Conservation (phyloP, 2,329 filamentous ascomycete genomes). For the Ceratocystis alfenasii region DNA sequence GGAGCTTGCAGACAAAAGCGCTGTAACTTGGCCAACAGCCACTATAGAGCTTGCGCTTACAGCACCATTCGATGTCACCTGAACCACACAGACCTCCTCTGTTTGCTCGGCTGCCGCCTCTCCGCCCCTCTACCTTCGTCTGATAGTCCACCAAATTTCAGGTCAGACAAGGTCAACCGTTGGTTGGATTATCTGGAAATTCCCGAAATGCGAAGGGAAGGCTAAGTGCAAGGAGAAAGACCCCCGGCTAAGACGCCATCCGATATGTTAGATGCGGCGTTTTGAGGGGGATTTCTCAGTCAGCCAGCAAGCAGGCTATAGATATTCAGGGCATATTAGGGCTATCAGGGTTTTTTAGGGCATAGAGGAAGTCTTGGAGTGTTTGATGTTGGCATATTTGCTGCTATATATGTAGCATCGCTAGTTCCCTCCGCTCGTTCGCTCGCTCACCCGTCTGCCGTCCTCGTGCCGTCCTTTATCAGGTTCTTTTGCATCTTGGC, state of each 20-base stretch:
- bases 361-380: not conserved
- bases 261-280: constrained; percentile 4
- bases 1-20: not conserved
- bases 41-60: not conserved
- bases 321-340: not conserved
- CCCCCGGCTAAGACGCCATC: constrained; percentile 4
- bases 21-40: not conserved
- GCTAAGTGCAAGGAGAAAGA: constrained; percentile 2
- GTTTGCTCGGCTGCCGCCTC: not conserved
- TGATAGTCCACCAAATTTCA: constrained; percentile 5
- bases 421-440: not conserved
- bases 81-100: not conserved
- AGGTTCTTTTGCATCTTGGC: not conserved
- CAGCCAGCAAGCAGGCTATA: too few relatives aligned
- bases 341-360: not conserved
- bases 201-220: constrained; percentile 2
- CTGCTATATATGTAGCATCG: not conserved
- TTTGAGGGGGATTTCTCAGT: constrained; percentile 5
- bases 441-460: not conserved
- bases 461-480: not conserved
- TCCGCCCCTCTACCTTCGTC: not conserved
- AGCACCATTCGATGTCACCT: not conserved
- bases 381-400: not conserved
- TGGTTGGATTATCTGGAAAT: not conserved
- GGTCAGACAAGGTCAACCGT: not conserved